Conservation (phyloP, 2,329 filamentous ascomycete genomes). For the Gliomastix tumulicola region DNA sequence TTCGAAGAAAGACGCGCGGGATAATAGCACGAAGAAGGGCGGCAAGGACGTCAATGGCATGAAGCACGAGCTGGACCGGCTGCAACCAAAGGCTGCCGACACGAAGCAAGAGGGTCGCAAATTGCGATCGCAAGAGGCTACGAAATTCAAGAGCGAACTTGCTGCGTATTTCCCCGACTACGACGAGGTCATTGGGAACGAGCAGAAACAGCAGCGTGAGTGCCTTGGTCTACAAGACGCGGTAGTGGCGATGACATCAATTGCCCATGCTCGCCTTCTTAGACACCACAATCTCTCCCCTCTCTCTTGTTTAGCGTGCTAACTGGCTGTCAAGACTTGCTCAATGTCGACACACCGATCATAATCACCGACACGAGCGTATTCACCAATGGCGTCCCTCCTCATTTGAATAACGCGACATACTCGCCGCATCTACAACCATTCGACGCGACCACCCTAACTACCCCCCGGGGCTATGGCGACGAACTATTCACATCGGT, state of each 20-base stretch:
- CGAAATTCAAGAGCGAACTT: conserved; percentile 78
- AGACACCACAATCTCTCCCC: background rate
- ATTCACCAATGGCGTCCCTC: too few species aligned
- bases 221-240: too few species aligned
- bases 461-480: conserved; percentile 43
- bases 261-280: background rate
- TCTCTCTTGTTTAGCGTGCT: background rate
- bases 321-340: conserved; percentile 47
- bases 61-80: conserved; percentile 50
- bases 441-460: conserved; percentile 16
- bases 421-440: too few species aligned
- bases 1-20: too few species aligned
- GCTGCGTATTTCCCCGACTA: conserved; percentile 89
- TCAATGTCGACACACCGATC: conserved; percentile 68
- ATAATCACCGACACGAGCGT: conserved; percentile 53
- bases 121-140: conserved; percentile 78
- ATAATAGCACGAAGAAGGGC: conserved; percentile 46
- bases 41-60: conserved; percentile 56
- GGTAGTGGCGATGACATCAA: too few species aligned
- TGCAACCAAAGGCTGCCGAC: conserved; percentile 41
- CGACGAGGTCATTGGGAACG: conserved; percentile 86
- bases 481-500: conserved; percentile 51
- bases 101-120: conserved; percentile 61
- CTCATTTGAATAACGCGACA: too few species aligned
- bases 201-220: conserved; percentile 71